Percentiles rank a stretch among this genome's conserved stretches.
Evolutionary conservation across 495 filamentous ascomycete species (phyloP).

Genomic region (Cladorrhinum samala): DNA sequence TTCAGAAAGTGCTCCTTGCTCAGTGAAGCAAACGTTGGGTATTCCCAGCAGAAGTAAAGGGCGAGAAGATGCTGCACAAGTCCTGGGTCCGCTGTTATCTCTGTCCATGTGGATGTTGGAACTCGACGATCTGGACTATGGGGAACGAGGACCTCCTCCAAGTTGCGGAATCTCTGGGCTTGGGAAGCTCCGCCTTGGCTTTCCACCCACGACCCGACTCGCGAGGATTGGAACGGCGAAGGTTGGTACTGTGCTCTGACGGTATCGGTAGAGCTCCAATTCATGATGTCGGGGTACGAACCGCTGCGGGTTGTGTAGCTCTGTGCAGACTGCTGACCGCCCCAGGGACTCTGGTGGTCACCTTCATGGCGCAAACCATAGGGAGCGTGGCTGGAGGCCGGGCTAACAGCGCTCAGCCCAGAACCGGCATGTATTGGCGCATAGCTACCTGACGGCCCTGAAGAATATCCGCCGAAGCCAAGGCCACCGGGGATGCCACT

Average conservation of each 20-base stretch:
- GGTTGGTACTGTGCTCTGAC: slow-evolving; percentile 16
- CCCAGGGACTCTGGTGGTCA: slow-evolving; percentile 36
- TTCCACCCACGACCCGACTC: slow-evolving; percentile 37
- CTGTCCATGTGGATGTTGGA: slow-evolving; percentile 51
- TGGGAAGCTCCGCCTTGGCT: slow-evolving; percentile 17
- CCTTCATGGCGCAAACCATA: slow-evolving; percentile 26
- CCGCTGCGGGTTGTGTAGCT: slow-evolving; percentile 34
- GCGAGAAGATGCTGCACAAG: slow-evolving; percentile 59
- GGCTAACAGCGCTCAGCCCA: slow-evolving; percentile 12
- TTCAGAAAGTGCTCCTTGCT: slow-evolving; percentile 65
- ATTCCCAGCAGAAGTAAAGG: slow-evolving; percentile 78
- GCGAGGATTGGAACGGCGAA: slow-evolving; percentile 23
- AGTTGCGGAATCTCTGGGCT: slow-evolving; percentile 20
- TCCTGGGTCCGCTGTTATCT: slow-evolving; percentile 48
- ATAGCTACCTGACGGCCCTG: slow-evolving; percentile 7
- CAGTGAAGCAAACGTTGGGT: slow-evolving; percentile 66
- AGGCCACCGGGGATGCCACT: neutral
- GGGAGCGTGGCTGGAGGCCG: slow-evolving; percentile 12
- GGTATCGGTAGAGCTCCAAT: slow-evolving; percentile 30
- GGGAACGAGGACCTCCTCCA: slow-evolving; percentile 35
- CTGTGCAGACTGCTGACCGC: slow-evolving; percentile 32
- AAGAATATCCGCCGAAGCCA: slow-evolving; percentile 4
- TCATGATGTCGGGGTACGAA: slow-evolving; percentile 34
- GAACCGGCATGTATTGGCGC: slow-evolving; percentile 1
- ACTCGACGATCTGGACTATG: slow-evolving; percentile 31